phyloP scores from a whole-genome alignment of 2,329 filamentous ascomycete species.

The Fusarium phyllophilum region DNA sequence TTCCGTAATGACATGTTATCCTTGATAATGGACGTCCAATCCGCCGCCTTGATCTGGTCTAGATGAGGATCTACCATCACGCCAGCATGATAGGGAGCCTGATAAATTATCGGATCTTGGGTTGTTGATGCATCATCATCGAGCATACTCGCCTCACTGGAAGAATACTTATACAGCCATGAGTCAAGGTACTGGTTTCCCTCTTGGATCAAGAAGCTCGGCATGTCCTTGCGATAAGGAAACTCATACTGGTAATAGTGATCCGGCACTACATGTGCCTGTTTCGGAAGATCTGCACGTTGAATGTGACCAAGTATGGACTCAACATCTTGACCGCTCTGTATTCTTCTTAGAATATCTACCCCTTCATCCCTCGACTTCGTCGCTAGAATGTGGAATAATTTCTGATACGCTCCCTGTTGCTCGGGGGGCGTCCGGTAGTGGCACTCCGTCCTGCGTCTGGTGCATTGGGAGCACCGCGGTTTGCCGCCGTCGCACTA shows the following conservation, averaged over 20 bases:
- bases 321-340: not conserved
- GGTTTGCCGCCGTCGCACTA: not conserved
- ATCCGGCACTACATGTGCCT: not conserved
- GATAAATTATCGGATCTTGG: not conserved
- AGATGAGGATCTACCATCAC: not conserved
- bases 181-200: not conserved
- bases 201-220: not conserved
- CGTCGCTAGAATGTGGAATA: not conserved
- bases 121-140: not conserved
- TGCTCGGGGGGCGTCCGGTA: not conserved
- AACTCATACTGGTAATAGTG: not conserved
- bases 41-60: not conserved
- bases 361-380: not conserved
- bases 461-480: not conserved
- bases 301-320: not conserved
- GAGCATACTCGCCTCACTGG: too few relatives aligned
- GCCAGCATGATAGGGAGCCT: not conserved
- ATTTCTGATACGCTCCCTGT: not conserved
- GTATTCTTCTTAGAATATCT: not conserved
- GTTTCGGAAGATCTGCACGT: not conserved
- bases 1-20: not conserved
- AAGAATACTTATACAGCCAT: not conserved
- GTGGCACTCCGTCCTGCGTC: not conserved
- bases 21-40: not conserved
- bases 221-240: not conserved